Evolutionary conservation across 2,329 filamentous ascomycete species (phyloP).

Genomic region (Clonostachys rhizophaga): DNA sequence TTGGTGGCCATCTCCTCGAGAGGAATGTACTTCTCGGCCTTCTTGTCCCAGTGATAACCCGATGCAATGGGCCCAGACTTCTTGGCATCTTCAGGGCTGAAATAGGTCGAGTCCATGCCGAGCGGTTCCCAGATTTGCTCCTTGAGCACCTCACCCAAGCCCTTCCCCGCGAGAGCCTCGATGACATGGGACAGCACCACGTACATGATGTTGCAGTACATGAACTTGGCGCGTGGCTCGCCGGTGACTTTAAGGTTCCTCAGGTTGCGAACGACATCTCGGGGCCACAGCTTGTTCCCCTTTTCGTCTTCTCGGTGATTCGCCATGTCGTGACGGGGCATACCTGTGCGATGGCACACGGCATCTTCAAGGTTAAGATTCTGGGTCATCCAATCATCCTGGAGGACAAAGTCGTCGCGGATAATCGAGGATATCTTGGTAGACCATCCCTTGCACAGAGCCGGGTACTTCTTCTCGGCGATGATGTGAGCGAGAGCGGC

Average conservation of each 20-base stretch:
- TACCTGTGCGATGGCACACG: slow-evolving; percentile 36
- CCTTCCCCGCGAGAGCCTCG: slow-evolving; percentile 30
- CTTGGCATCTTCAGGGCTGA: slow-evolving; percentile 17
- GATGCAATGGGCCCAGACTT: slow-evolving; percentile 25
- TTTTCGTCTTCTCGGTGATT: slow-evolving; percentile 12
- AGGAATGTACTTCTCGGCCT: slow-evolving; percentile 9
- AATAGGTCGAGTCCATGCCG: slow-evolving; percentile 37
- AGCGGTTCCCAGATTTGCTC: slow-evolving; percentile 37
- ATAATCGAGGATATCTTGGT: slow-evolving; percentile 41
- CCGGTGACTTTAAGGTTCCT: slow-evolving; percentile 35
- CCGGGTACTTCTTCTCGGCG: slow-evolving; percentile 27
- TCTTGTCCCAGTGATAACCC: slow-evolving; percentile 32
- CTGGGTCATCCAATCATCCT: slow-evolving; percentile 36
- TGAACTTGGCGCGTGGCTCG: slow-evolving; percentile 36
- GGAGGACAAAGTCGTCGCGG: slow-evolving; percentile 45
- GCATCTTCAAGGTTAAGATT: slow-evolving; percentile 31
- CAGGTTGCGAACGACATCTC: slow-evolving; percentile 33
- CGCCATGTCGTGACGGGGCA: slow-evolving; percentile 33
- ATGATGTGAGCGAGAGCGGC: slow-evolving; percentile 45
- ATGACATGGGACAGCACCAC: slow-evolving; percentile 36
- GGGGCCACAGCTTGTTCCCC: slow-evolving; percentile 18
- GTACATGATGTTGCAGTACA: slow-evolving; percentile 49
- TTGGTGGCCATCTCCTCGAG: slow-evolving; percentile 1
- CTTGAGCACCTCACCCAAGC: slow-evolving; percentile 32
- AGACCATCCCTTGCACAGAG: slow-evolving; percentile 32